Evolutionary conservation across 306 rosid species (phyloP).

Genomic region (Astragalus membranaceus): DNA sequence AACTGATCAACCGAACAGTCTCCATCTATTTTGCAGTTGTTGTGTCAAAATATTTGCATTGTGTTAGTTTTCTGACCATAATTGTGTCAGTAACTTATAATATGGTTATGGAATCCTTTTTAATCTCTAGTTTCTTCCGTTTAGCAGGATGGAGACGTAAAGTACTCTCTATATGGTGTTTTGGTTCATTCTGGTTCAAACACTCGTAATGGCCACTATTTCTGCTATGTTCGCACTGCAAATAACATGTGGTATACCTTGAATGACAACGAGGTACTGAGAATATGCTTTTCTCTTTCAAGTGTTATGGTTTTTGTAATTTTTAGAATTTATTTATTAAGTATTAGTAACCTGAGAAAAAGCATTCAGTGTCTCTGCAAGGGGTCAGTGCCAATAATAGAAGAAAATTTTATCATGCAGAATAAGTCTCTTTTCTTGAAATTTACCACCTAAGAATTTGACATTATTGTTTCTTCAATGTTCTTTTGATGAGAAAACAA

Average conservation of each 20-base stretch:
- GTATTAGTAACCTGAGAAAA: not conserved
- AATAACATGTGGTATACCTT: slow-evolving; percentile 89
- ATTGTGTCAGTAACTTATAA: not conserved
- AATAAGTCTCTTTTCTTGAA: not conserved
- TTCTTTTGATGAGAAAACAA: not conserved
- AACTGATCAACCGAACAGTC: not conserved
- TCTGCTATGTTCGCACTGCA: slow-evolving; percentile 90
- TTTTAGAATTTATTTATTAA: not conserved
- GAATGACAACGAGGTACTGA: slow-evolving; percentile 76
- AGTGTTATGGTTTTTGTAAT: not conserved
- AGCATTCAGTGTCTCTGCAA: not conserved
- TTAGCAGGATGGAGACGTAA: slow-evolving; percentile 67
- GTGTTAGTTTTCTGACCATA: not conserved
- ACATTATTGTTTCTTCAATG: not conserved
- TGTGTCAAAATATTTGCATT: not conserved
- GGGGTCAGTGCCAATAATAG: not conserved
- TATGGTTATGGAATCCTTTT: not conserved
- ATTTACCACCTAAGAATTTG: not conserved
- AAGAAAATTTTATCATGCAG: not conserved
- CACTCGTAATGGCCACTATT: slow-evolving; percentile 91
- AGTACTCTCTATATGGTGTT: slow-evolving; percentile 93
- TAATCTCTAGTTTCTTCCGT: slow-evolving; percentile 1
- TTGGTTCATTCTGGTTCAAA: slow-evolving; percentile 80
- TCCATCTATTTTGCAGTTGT: not conserved
- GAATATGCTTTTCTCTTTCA: not conserved